Base-by-base conservation (phyloP, 345 rosid genomes). In the Populus euphratica region DNA sequence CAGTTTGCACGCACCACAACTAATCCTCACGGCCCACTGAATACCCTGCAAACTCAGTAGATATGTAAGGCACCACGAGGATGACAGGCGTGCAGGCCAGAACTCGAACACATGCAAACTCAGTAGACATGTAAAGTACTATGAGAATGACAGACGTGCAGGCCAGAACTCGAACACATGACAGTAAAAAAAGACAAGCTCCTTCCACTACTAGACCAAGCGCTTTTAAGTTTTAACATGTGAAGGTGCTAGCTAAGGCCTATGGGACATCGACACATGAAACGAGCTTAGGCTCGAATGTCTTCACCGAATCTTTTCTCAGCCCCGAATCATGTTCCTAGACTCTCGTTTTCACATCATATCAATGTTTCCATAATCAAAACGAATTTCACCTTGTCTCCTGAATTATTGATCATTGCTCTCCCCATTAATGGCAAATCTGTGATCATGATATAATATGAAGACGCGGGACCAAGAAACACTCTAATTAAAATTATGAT, bases 401-500 rank as follows among this genome's bases (percentile, higher is more conserved):
- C 49, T 64, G 49, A 66, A 21, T 65, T 8, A 3, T 33, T 75
- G 23, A 66, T 67, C 59, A 16, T 68, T 21, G 47, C 14, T 33
- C 52, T n/a, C 49, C 10, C 75, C 64, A 70, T 70, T 35, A 49
- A 71, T n/a, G 10, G 50, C 12, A 63, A 70, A 41, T 33, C 17
- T 14, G 63, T 25, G 23, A 75, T 72, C 20, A 27, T 73, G 21
- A 65, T 6, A 69, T 38, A 47, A 54, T 8, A 63, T 33, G 1
- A 78, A 59, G 67, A 62, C 36, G 72, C 59, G 73, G 82, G 75
- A 44, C 75, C 81, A 43, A 31, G 20, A 63, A 7, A 5, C 31
- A 29, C 38, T 35, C 43, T 68, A 49, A 70, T 49, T 39, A 23
- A 76, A 62, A 43, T 14, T 35, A 65, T 23, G 10, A 41, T n/a